phyloP scores from a whole-genome alignment of 1,139 yeast genomes.

The Blastobotrys capitulatus region DNA sequence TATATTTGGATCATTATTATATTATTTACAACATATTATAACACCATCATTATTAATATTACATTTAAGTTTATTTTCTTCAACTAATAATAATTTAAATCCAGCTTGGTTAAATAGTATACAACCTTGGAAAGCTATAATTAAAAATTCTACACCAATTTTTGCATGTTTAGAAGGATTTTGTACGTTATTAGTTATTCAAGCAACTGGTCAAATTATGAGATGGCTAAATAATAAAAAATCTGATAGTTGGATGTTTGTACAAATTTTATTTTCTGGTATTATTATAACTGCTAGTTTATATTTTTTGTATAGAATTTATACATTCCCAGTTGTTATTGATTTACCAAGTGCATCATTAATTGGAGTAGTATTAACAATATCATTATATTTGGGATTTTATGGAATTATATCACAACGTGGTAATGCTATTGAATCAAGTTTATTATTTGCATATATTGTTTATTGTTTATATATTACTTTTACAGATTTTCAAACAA shows the following conservation, averaged over 20 bases:
- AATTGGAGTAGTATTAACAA: constrained; percentile 76
- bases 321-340: constrained; percentile 60
- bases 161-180: constrained; percentile 90
- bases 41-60: constrained; percentile 76
- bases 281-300: constrained; percentile 68
- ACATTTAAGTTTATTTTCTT: constrained; percentile 55
- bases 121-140: constrained; percentile 60
- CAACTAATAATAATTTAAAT: constrained; percentile 15
- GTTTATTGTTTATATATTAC: constrained; percentile 90
- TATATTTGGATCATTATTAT: constrained; percentile 51
- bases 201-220: constrained; percentile 81
- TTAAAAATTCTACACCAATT: constrained; percentile 78
- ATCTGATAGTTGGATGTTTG: constrained; percentile 77
- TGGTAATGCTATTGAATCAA: constrained; percentile 86
- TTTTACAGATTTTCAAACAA: constrained; percentile 55
- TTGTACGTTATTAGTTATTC: constrained; percentile 82
- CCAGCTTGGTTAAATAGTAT: constrained; percentile 37
- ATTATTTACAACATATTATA: constrained; percentile 74
- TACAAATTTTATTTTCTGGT: constrained; percentile 68
- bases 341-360: constrained; percentile 74
- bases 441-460: constrained; percentile 79
- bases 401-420: constrained; percentile 79
- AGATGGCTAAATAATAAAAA: constrained; percentile 62
- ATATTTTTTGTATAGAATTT: constrained; percentile 77
- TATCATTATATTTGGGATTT: constrained; percentile 67